Percentiles rank a stretch among this genome's conserved stretches.
Conservation (phyloP, 1,284 basidiomycete species). For the Moesziomyces parantarcticus region DNA sequence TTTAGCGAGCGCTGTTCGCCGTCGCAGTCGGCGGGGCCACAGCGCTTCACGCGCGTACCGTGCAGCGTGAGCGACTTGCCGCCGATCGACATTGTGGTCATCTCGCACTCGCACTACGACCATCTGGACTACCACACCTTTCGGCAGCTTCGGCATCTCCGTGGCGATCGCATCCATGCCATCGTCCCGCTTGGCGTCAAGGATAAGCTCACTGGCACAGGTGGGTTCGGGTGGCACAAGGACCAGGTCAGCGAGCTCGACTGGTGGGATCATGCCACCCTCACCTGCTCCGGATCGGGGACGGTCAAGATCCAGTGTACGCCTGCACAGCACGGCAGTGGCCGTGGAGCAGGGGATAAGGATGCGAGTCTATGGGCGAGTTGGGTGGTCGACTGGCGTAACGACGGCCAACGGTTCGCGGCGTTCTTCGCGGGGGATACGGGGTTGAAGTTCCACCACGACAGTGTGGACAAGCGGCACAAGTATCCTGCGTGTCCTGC, state of each 20-base stretch:
- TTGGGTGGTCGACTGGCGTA: constrained; percentile 53
- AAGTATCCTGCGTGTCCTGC: constrained; percentile 59
- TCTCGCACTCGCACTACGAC: constrained; percentile 67
- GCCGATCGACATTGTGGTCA: constrained; percentile 58
- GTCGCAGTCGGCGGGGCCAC: constrained; percentile 56
- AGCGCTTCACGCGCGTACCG: constrained; percentile 53
- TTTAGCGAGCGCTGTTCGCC: constrained; percentile 65
- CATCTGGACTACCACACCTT: constrained; percentile 63
- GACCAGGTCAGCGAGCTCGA: constrained; percentile 58
- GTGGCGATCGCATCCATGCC: constrained; percentile 45
- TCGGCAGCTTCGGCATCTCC: constrained; percentile 33
- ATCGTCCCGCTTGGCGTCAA: constrained; percentile 60
- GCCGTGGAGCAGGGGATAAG: constrained; percentile 53
- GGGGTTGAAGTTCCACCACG: constrained; percentile 56
- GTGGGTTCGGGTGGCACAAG: constrained; percentile 39
- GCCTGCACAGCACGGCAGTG: constrained; percentile 64
- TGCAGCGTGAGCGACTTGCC: constrained; percentile 56
- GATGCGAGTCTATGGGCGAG: constrained; percentile 57
- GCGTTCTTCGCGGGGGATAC: constrained; percentile 65
- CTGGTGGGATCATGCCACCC: constrained; percentile 61
- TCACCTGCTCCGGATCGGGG: constrained; percentile 3
- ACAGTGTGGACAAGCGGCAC: constrained; percentile 24
- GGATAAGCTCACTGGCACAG: constrained; percentile 42
- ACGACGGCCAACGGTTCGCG: constrained; percentile 16
- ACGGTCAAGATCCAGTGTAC: constrained; percentile 51